phyloP scores from a whole-genome alignment of 345 rosid genomes.

The Iberis pinnata region DNA sequence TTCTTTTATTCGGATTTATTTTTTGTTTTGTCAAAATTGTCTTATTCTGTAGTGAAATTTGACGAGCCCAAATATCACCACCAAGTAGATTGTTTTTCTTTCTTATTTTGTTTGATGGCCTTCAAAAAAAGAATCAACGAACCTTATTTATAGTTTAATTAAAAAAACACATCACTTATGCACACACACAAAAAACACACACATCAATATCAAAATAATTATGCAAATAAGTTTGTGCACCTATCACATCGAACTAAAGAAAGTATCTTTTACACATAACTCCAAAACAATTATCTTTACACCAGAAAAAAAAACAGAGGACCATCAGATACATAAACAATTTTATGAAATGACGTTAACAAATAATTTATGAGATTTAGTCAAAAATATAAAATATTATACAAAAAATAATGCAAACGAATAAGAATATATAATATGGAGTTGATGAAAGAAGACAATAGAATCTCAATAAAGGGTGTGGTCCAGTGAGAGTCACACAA shows the following conservation, averaged over 20 bases:
- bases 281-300: slow-evolving; percentile 18
- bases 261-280: slow-evolving; percentile 18
- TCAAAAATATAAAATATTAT: slow-evolving; percentile 2
- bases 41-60: too few species aligned
- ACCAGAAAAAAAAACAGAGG: slow-evolving; percentile 9
- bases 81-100: too few species aligned
- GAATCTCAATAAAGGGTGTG: background rate
- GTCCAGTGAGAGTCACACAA: slow-evolving; percentile 29
- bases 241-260: slow-evolving; percentile 14
- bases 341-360: too few species aligned
- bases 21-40: too few species aligned
- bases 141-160: slow-evolving; percentile 16
- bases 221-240: slow-evolving; percentile 22
- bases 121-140: slow-evolving; percentile 2
- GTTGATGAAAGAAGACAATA: slow-evolving; percentile 15
- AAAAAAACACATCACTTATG: slow-evolving; percentile 21
- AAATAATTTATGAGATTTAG: background rate
- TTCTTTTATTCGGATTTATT: too few species aligned
- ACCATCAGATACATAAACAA: slow-evolving; percentile 3
- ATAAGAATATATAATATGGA: background rate
- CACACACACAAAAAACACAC: too few species aligned
- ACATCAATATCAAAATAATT: slow-evolving; percentile 23
- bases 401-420: background rate
- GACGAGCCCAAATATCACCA: too few species aligned
- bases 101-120: too few species aligned